Base-by-base conservation (phyloP, 2,329 filamentous ascomycete genomes). In the Colletotrichum musicola region DNA sequence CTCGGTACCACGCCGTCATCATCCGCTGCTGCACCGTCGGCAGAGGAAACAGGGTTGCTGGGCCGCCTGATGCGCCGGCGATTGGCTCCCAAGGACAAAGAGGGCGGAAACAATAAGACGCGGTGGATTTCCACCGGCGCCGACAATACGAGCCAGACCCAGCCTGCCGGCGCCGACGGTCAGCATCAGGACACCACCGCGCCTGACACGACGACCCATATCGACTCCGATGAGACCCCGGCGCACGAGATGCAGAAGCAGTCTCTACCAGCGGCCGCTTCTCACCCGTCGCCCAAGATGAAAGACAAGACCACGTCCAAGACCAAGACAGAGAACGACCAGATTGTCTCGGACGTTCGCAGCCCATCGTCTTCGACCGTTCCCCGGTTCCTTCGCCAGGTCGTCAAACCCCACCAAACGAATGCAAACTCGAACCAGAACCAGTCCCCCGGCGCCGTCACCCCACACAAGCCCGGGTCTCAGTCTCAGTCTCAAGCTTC, bases 41-140 rank as follows among this genome's bases (percentile, higher is more conserved):
- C 40, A 64, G 59, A 68, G 9, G 68, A 56, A 13, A 54, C 38
- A 16, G 58, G 68, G 20, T 49, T 70, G n/a, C 16, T 70, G 30
- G 54, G 54, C 49, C 64, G 68, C 22, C 14, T 70, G 38, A 53
- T 61, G 35, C 66, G 66, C 22, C 54, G 68, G 44, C 68, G 68
- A 53, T 56, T 61, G 62, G 53, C 18, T 47, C 35, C 51, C 46
- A 70, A 68, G 30, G 54, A 68, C 25, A 58, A 49, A 38, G 64
- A 63, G 18, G 14, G 30, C 22, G 22, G 47, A 9, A 63, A 55
- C 16, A 40, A 60, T 55, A 68, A 68, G 68, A 62, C 44, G 64
- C 35, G 10, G 22, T 54, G 13, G 22, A 38, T 20, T 44, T 46
- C 64, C 68, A 38, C 54, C 7, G 25, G 35, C 49, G 27, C 12